Evolutionary conservation across 2,329 filamentous ascomycete species (phyloP).

Genomic region (Pseudogymnoascus sp.): DNA sequence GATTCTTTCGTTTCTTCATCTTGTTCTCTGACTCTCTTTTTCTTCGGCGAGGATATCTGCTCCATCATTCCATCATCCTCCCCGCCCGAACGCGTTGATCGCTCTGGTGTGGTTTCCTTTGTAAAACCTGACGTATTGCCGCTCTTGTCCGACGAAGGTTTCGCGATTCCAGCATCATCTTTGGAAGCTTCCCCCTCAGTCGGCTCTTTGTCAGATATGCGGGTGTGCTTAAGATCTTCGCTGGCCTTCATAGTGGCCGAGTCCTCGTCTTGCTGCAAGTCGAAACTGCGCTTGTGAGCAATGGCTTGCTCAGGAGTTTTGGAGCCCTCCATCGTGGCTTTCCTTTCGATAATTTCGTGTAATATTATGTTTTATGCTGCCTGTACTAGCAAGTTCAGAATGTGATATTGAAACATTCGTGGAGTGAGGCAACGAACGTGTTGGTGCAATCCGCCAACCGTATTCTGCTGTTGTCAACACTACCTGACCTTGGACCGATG

Average conservation of each 20-base stretch:
- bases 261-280: slow-evolving; percentile 41
- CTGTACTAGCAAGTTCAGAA: neutral
- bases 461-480: slow-evolving; percentile 4
- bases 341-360: neutral
- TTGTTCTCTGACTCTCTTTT: slow-evolving; percentile 47
- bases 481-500: neutral
- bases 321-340: slow-evolving; percentile 5
- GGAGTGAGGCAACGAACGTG: slow-evolving; percentile 5
- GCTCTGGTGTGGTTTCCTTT: slow-evolving; percentile 27
- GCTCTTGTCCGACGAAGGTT: slow-evolving; percentile 28
- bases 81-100: slow-evolving; percentile 33
- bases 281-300: slow-evolving; percentile 13
- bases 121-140: slow-evolving; percentile 24
- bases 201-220: slow-evolving; percentile 48
- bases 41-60: slow-evolving; percentile 55
- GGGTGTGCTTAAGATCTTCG: slow-evolving; percentile 59
- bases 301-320: slow-evolving; percentile 10
- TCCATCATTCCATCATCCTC: slow-evolving; percentile 42
- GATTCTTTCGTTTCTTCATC: slow-evolving; percentile 41
- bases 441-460: slow-evolving; percentile 6
- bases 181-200: slow-evolving; percentile 22
- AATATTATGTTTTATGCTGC: slow-evolving; percentile 5
- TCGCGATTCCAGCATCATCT: slow-evolving; percentile 24
- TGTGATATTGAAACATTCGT: neutral
- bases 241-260: slow-evolving; percentile 57